phyloP scores from a whole-genome alignment of 2,329 filamentous ascomycete genomes.

The Acarospora socialis region DNA sequence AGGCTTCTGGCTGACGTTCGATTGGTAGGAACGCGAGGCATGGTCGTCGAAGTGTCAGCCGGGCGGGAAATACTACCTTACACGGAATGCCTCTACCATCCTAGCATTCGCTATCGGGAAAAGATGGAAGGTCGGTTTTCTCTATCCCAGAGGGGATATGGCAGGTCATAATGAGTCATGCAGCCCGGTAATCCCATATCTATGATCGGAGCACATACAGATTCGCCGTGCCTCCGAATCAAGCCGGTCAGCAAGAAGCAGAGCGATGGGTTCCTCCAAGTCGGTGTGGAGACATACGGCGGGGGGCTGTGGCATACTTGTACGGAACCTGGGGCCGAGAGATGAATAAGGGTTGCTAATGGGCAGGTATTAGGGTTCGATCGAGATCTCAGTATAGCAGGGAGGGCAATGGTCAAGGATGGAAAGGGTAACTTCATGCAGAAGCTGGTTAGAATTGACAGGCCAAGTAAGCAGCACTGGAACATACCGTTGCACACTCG shows the following conservation, averaged over 20 bases:
- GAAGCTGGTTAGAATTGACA: constrained; percentile 79
- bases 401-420: constrained; percentile 67
- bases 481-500: background rate
- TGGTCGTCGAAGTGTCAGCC: constrained; percentile 70
- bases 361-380: constrained; percentile 54
- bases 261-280: constrained; percentile 75
- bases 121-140: constrained; percentile 52
- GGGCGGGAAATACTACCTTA: constrained; percentile 92
- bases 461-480: constrained; percentile 42
- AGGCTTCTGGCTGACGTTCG: background rate
- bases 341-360: background rate
- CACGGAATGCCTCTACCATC: constrained; percentile 82
- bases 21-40: constrained; percentile 59
- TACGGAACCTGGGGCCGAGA: constrained; percentile 14
- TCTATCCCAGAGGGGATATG: too few species aligned
- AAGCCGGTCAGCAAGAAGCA: constrained; percentile 90
- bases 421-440: constrained; percentile 61
- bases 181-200: constrained; percentile 70
- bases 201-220: constrained; percentile 88
- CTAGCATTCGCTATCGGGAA: constrained; percentile 83
- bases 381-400: constrained; percentile 79
- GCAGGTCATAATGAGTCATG: too few species aligned
- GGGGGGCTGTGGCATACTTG: constrained; percentile 95
- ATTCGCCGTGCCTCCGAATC: constrained; percentile 79
- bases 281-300: constrained; percentile 93